Evolutionary conservation across 495 filamentous ascomycete species (phyloP).

Genomic region (Cryomyces antarcticus): DNA sequence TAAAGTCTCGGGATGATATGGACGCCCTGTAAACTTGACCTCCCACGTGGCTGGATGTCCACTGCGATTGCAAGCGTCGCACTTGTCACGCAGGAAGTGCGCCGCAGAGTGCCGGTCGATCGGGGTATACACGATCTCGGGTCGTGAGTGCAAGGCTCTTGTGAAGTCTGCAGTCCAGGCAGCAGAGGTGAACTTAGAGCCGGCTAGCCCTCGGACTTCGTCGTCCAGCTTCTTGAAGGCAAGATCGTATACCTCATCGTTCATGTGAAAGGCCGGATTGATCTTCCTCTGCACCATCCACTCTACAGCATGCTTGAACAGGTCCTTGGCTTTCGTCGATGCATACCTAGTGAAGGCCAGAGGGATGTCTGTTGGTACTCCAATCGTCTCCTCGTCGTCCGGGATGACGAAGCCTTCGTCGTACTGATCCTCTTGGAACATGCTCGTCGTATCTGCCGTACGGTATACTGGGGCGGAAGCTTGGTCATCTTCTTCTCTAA

Average conservation of each 20-base stretch:
- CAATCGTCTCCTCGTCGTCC: slow-evolving; percentile 44
- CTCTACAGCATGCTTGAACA: slow-evolving; percentile 61
- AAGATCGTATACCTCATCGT: slow-evolving; percentile 43
- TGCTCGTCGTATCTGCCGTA: slow-evolving; percentile 5
- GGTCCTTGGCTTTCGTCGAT: slow-evolving; percentile 48
- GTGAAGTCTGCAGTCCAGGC: slow-evolving; percentile 52
- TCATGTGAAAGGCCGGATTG: slow-evolving; percentile 49
- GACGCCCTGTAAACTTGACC: slow-evolving; percentile 41
- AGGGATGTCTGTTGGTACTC: slow-evolving; percentile 38
- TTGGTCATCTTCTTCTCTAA: background rate
- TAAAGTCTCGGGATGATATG: slow-evolving; percentile 49
- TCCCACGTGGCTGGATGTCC: slow-evolving; percentile 43
- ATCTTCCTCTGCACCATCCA: slow-evolving; percentile 67
- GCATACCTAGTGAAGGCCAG: slow-evolving; percentile 47
- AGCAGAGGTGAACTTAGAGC: slow-evolving; percentile 51
- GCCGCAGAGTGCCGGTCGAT: slow-evolving; percentile 4
- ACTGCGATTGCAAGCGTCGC: slow-evolving; percentile 59
- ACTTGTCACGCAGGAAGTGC: slow-evolving; percentile 24
- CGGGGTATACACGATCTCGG: slow-evolving; percentile 21
- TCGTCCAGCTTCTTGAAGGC: slow-evolving; percentile 59
- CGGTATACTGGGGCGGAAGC: background rate
- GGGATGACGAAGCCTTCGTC: slow-evolving; percentile 49
- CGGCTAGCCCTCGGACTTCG: slow-evolving; percentile 44
- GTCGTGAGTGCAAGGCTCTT: slow-evolving; percentile 43
- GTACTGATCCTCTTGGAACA: slow-evolving; percentile 30